phyloP scores from a whole-genome alignment of 106 monocot species.

The Gastrodia elata region DNA sequence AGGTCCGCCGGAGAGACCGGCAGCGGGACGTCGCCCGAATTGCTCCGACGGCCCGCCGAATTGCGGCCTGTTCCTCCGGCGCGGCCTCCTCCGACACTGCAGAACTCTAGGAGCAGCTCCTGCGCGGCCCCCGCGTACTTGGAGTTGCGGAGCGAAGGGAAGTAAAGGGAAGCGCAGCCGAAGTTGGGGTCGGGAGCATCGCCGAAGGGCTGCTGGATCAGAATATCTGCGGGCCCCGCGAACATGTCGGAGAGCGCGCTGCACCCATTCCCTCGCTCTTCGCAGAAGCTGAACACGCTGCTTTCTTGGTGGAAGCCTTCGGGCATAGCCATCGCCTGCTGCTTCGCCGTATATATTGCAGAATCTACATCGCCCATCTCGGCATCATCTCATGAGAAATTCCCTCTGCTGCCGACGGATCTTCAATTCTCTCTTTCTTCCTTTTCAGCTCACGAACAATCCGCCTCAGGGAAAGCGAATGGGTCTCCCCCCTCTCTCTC shows the following conservation, averaged over 20 bases:
- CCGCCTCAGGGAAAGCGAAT: conserved; percentile 31
- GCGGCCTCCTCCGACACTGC: conserved; percentile 70
- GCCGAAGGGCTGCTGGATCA: conserved; percentile 22
- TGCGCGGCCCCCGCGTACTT: conserved; percentile 79
- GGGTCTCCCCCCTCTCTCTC: conserved; percentile 21
- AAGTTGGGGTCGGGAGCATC: too few relatives aligned
- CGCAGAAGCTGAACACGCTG: conserved; percentile 66
- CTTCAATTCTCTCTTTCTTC: conserved; percentile 12
- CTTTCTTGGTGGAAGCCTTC: conserved; percentile 76
- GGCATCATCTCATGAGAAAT: conserved; percentile 30
- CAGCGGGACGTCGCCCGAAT: conserved; percentile 29
- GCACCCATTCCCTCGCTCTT: too few relatives aligned
- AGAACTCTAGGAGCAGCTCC: conserved; percentile 93
- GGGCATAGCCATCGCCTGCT: conserved; percentile 99
- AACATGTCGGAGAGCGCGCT: conserved; percentile 7
- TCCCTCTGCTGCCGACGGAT: conserved; percentile 16
- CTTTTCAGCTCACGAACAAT: conserved; percentile 25
- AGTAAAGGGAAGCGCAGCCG: conserved; percentile 29
- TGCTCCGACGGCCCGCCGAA: conserved; percentile 14
- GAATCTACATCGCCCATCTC: conserved; percentile 1
- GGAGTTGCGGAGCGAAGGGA: conserved; percentile 51
- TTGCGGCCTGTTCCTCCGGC: conserved; percentile 17
- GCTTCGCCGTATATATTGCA: conserved; percentile 11
- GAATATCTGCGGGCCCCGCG: too few relatives aligned
- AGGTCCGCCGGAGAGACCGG: conserved; percentile 66